These are phyloP conservation scores for Blastobotrys niveus DNA, from an alignment of 1,139 yeast species.

Conservation along the genomic window DNA sequence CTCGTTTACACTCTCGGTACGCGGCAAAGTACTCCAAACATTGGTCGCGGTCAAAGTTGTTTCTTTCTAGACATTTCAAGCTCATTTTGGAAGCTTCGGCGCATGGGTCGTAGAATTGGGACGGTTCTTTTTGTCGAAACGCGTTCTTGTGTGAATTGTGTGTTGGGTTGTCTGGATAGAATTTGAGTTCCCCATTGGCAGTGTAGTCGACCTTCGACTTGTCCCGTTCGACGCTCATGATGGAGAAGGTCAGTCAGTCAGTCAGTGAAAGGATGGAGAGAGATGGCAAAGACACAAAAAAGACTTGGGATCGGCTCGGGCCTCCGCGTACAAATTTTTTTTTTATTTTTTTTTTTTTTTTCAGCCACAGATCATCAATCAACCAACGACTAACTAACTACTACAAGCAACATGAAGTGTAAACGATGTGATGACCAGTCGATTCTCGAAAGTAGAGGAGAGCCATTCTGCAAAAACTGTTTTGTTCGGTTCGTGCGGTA, in stretches of 20 bases:
- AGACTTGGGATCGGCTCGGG: no score
- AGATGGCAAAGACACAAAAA: no score
- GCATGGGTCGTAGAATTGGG: conserved; percentile 89
- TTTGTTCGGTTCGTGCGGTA: conserved; percentile 66
- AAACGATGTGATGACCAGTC: conserved; percentile 51
- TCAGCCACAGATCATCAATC: neutral
- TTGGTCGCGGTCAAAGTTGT: conserved; percentile 66
- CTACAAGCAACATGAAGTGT: conserved; percentile 15
- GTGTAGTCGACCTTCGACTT: conserved; percentile 54
- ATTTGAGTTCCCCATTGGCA: conserved; percentile 49
- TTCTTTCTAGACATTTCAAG: conserved; percentile 66
- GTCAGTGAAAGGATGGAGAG: neutral
- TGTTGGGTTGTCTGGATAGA: conserved; percentile 79
- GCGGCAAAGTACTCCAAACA: conserved; percentile 89
- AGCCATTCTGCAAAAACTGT: conserved; percentile 62
- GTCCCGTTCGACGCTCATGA: conserved; percentile 31
- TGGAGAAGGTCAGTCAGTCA: neutral
- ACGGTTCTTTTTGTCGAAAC: conserved; percentile 64
- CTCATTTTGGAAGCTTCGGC: conserved; percentile 85
- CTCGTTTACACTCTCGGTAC: conserved; percentile 83
- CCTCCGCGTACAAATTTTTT: no score
- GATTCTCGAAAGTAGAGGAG: conserved; percentile 57
- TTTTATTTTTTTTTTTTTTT: neutral
- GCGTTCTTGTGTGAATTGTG: conserved; percentile 54
- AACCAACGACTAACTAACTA: neutral